Evolutionary conservation across 768 basidiomycete species (phyloP).

Genomic region (Auricularia auricula-judae): DNA sequence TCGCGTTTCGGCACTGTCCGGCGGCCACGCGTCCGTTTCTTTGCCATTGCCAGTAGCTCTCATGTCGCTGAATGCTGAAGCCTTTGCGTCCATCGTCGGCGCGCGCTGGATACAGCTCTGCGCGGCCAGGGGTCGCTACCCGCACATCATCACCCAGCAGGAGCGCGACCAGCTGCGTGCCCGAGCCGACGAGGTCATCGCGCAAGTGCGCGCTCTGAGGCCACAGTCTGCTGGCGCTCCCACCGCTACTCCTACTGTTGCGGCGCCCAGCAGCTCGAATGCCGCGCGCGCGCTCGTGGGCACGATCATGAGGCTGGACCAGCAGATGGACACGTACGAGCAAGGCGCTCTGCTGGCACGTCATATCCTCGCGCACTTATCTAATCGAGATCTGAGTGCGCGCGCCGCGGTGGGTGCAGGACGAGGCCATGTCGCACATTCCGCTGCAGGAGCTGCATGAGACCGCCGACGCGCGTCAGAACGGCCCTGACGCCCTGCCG

Average conservation of each 20-base stretch:
- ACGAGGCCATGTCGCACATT: constrained; percentile 12
- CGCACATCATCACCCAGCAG: not conserved
- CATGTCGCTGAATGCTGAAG: not conserved
- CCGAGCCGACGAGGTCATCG: not conserved
- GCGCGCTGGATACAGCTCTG: not conserved
- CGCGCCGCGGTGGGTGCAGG: constrained; percentile 5
- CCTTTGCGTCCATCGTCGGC: not conserved
- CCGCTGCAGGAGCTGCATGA: constrained; percentile 14
- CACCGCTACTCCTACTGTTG: not conserved
- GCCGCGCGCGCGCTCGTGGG: not conserved
- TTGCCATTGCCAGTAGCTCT: too few relatives aligned
- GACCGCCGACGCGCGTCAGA: constrained; percentile 11
- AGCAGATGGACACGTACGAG: constrained; percentile 17
- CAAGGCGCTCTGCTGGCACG: constrained; percentile 9
- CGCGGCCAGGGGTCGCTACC: not conserved
- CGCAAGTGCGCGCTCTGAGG: not conserved
- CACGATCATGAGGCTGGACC: constrained; percentile 10
- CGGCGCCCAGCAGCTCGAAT: not conserved
- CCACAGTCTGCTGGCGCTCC: not conserved
- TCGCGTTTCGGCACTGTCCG: not conserved
- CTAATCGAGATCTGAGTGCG: not conserved
- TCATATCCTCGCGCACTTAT: not conserved
- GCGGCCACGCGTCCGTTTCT: too few relatives aligned
- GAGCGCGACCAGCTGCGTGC: not conserved
- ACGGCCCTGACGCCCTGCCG: constrained; percentile 1